Base-by-base conservation (phyloP, 75 land plant species). In the Pinus tabuliformis region DNA sequence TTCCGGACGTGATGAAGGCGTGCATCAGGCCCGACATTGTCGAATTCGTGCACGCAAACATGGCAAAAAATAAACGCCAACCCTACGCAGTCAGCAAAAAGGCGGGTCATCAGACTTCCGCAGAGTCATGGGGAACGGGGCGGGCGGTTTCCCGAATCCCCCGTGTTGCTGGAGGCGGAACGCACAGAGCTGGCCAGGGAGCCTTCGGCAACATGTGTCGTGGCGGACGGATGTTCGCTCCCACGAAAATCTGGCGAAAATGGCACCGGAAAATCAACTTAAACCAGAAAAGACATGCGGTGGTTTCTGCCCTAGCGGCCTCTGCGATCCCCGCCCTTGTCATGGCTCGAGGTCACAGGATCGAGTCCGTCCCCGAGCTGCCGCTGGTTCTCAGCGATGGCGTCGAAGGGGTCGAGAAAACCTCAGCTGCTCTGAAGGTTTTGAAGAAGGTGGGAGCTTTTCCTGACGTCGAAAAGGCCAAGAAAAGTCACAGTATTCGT, bases 131-230 rank as follows among this genome's bases (percentile, higher is more conserved):
- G 91, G 91, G 91, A 1, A 89, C 91, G 1, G 91, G 91, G 5
- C 82, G 90, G 2, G 91, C 91, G 3, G 90, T 90, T 8, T 89
- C 91, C 18, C 78, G 90, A 65, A 90, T 90, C 65, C 92, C 90
- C 6, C 81, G 92, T 54, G 91, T 90, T 20, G 85, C 92, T 4
- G 91, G 92, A 28, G 92, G 92, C 3, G 92, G 92, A 11, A 90
- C 92, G 17, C 92, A 90, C 75, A 78, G 90, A 15, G 92, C 92
- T 24, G 92, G 92, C 20, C 90, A 89, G 85, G 91, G 87, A 65
- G 90, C 91, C 21, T 89, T 89, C 80, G 91, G 90, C 4, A 89
- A 89, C 77, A 89, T 89, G 91, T 89, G 90, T 62, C 84, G 91
- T 2, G 91, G 91, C 18, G 87, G 91, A 3, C 81, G 92, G 36